These are phyloP conservation scores for Backusella psychrophila DNA, from an alignment of 192 early-diverging fungal genomes.

Conservation along the genomic window DNA sequence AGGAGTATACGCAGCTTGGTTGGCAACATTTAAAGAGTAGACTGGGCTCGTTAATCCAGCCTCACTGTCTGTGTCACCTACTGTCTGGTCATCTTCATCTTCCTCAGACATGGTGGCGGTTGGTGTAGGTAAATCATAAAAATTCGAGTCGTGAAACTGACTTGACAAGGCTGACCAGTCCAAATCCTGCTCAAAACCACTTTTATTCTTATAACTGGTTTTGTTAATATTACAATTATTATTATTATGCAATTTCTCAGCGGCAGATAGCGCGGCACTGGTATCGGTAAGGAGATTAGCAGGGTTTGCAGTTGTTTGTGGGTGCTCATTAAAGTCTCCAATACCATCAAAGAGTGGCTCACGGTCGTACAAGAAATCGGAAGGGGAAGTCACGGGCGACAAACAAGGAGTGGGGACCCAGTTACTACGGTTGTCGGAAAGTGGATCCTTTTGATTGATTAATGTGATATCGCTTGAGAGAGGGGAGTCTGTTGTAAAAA, in stretches of 20 bases:
- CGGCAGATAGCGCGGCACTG: not conserved
- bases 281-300: not conserved
- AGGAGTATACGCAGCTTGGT: not conserved
- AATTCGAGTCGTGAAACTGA: not conserved
- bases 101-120: not conserved
- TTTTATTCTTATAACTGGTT: not conserved
- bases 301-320: not conserved
- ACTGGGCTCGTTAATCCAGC: not conserved
- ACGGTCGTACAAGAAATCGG: constrained; percentile 17
- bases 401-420: constrained; percentile 15
- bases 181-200: not conserved
- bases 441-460: not conserved
- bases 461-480: not conserved
- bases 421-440: constrained; percentile 4
- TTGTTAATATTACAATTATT: too few species aligned
- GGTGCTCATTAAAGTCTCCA: constrained; percentile 7
- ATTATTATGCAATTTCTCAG: not conserved
- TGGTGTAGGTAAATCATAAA: constrained; percentile 3
- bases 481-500: not conserved
- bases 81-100: not conserved
- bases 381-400: constrained; percentile 21
- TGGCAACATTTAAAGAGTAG: not conserved
- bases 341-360: constrained; percentile 28
- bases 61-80: not conserved
- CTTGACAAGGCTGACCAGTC: constrained; percentile 12